These are phyloP conservation scores for Astraeus odoratus DNA, from an alignment of 768 basidiomycete genomes.

Conservation along the genomic window DNA sequence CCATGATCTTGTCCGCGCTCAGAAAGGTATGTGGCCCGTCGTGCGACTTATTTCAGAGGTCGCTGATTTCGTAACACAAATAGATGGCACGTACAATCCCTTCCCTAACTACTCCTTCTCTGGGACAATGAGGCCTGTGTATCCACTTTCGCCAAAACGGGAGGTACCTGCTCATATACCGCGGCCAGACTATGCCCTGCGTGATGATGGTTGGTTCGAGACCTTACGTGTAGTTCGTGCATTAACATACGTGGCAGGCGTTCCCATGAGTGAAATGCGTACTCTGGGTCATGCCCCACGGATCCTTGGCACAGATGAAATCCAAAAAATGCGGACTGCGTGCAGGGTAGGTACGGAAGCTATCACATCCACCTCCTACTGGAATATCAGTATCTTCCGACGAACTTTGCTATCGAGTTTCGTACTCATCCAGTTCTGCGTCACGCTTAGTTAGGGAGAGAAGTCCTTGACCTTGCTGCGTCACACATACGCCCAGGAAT, in stretches of 20 bases:
- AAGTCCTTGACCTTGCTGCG: constrained; percentile 91
- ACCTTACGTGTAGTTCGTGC: background rate
- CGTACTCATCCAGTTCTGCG: background rate
- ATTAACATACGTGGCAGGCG: constrained; percentile 34
- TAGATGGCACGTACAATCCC: constrained; percentile 76
- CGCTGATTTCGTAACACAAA: background rate
- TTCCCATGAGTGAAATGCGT: constrained; percentile 52
- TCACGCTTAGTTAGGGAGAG: constrained; percentile 62
- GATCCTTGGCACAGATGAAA: constrained; percentile 65
- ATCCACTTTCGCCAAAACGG: constrained; percentile 80
- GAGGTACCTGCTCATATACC: constrained; percentile 76
- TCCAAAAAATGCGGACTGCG: constrained; percentile 82
- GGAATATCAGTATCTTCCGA: background rate
- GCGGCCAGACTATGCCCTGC: constrained; percentile 76
- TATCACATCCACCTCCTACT: background rate
- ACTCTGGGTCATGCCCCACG: constrained; percentile 54
- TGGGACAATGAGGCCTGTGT: constrained; percentile 71
- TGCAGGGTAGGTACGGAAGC: constrained; percentile 58
- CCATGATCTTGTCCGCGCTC: constrained; percentile 51
- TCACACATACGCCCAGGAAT: constrained; percentile 83
- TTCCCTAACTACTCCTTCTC: constrained; percentile 75
- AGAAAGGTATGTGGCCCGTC: constrained; percentile 8
- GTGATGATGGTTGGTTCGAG: constrained; percentile 46
- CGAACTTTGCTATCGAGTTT: constrained; percentile 1
- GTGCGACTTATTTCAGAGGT: background rate